These are phyloP conservation scores for Oryza australiensis DNA, from an alignment of 176 grass and related monocot genomes.

Conservation along the genomic window DNA sequence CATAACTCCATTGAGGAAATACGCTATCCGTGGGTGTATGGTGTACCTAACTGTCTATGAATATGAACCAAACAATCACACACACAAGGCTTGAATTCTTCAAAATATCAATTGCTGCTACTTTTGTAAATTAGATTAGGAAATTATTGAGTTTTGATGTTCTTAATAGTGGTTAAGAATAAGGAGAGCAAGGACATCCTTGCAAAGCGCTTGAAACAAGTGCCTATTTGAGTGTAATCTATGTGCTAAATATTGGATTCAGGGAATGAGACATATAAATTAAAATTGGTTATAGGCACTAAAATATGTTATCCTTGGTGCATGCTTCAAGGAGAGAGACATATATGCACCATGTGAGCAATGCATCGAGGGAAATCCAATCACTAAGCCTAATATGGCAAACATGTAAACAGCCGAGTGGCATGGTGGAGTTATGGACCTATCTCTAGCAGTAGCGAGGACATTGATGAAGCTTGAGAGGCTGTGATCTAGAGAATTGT, in stretches of 20 bases:
- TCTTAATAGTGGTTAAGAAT: background rate
- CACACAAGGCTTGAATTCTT: background rate
- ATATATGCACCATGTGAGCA: background rate
- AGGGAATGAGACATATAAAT: background rate
- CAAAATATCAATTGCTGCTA: background rate
- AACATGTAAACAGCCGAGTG: background rate
- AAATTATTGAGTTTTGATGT: background rate
- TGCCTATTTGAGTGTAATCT: background rate
- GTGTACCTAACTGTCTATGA: background rate
- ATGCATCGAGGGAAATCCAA: conserved; percentile 1
- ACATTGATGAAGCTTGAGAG: background rate
- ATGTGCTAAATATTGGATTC: conserved; percentile 23
- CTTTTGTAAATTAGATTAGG: background rate
- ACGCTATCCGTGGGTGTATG: background rate
- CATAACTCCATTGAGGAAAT: conserved; percentile 4
- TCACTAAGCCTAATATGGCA: conserved; percentile 7
- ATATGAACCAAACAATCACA: background rate
- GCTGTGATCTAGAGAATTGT: background rate
- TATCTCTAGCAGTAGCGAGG: background rate
- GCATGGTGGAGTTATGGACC: background rate
- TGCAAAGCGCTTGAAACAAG: background rate
- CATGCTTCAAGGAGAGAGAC: background rate
- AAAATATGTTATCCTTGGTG: background rate
- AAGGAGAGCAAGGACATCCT: background rate
- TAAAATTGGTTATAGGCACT: background rate